Evolutionary conservation across 2,329 filamentous ascomycete genomes (phyloP), one percentile per base, ranked within the genome.

Genomic region (Lachnellula occidentalis): DNA sequence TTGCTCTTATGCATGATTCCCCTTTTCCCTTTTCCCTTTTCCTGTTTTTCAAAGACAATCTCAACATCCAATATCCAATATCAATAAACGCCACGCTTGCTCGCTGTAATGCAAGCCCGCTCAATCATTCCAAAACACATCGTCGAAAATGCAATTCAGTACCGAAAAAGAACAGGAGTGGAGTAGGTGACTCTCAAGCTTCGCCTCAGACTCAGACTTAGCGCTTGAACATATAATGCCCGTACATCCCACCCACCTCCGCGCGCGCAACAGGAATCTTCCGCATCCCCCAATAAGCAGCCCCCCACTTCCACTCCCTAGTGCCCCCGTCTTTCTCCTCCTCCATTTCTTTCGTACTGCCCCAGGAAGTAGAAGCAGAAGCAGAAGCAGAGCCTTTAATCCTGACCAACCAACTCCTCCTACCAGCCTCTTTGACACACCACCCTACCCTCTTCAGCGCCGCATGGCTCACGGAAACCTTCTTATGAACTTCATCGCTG

Each of bases 201-300:
- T 24, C 27, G 8, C 27, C 27, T 31, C 27, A 31, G 27, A 31
- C 27, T 31, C 27, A 42, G 45, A 27, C n/a, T 54, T 48, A 66
- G 27, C 64, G 52, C 66, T 80, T 80, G 64, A 81, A 82, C 75
- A 81, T 81, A 63, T 81, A 82, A 66, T 80, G 77, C 41, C 78
- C 79, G 65, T 82, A 82, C 64, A 82, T 75, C 3, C 80, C 80
- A 22, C 78, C 78, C 5, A 82, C 78, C 55, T 82, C 79, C 8
- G 77, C 76, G 36, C 76, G 71, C 14, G 75, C 77, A 58, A 82
- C 75, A 2, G 79, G 78, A 24, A 81, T 71, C 68, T 83, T 94
- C 59, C 87, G 80, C 83, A 91, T 91, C 37, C 89, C 89, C 89
- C 89, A 92, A 73, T 84, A 88, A 63, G 83, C 81, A 48, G 88